These are phyloP conservation scores for Erythrophleum fordii DNA, from an alignment of 306 rosid species.

Conservation along the genomic window DNA sequence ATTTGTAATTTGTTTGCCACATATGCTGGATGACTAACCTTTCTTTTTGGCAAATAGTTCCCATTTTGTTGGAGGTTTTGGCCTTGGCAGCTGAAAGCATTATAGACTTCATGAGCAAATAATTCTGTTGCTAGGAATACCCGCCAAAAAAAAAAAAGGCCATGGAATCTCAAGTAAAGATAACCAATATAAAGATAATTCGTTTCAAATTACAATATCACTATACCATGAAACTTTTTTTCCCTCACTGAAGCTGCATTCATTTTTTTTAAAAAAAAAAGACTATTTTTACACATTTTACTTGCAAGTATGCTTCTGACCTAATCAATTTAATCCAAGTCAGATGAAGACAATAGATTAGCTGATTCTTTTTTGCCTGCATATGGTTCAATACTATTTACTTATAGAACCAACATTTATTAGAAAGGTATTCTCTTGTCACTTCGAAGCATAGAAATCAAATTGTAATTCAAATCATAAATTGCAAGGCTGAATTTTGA, in stretches of 20 bases:
- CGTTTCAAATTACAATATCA: background rate
- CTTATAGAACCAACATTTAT: background rate
- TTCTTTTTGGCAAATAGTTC: slow-evolving; percentile 77
- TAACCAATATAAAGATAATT: background rate
- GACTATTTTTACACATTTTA: background rate
- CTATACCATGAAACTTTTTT: background rate
- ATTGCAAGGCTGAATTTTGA: too few species aligned
- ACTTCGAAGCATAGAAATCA: background rate
- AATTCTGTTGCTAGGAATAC: background rate
- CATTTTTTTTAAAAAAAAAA: background rate
- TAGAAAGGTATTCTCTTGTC: background rate
- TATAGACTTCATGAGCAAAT: slow-evolving; percentile 27
- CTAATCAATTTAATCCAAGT: background rate
- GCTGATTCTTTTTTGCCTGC: background rate
- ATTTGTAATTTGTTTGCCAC: background rate
- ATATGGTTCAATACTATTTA: background rate
- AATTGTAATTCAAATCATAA: too few species aligned
- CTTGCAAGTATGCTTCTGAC: background rate
- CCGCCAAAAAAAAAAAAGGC: background rate
- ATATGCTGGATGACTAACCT: slow-evolving; percentile 53
- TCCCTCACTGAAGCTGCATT: background rate
- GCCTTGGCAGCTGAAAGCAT: slow-evolving; percentile 72
- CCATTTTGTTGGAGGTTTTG: slow-evolving; percentile 93
- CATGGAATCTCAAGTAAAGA: background rate
- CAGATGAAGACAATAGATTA: background rate